These are phyloP conservation scores for Jatropha podagrica DNA, from an alignment of 441 rosid genomes.

Conservation along the genomic window DNA sequence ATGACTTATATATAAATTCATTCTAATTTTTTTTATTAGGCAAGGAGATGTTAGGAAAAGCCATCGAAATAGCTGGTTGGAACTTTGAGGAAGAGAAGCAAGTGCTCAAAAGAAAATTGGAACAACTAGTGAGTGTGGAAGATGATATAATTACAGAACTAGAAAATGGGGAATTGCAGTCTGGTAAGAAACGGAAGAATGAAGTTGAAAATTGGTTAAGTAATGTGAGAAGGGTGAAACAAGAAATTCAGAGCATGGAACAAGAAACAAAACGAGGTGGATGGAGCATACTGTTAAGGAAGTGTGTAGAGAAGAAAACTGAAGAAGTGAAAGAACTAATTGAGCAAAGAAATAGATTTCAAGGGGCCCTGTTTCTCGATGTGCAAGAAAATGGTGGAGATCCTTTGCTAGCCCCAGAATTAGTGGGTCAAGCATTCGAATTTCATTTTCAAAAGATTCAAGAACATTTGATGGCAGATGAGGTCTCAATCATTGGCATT, in stretches of 20 bases:
- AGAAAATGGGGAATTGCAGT: not conserved
- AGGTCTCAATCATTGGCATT: conserved; percentile 15
- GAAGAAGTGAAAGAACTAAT: not conserved
- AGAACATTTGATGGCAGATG: conserved; percentile 5
- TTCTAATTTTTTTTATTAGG: not conserved
- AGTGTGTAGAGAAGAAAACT: not conserved
- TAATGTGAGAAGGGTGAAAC: conserved; percentile 1
- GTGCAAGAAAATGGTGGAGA: not conserved
- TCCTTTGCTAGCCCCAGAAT: not conserved
- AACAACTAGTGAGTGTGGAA: not conserved
- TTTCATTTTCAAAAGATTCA: not conserved
- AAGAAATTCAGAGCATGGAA: too few species aligned
- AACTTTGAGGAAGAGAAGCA: conserved; percentile 1
- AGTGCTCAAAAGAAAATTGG: not conserved
- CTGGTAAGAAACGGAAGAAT: not conserved
- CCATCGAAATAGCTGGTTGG: not conserved
- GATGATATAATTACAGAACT: not conserved
- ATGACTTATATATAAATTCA: not conserved
- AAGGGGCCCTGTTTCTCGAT: not conserved
- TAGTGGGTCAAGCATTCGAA: conserved; percentile 11
- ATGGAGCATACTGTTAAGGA: not conserved
- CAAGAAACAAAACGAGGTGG: not conserved
- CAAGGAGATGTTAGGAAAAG: not conserved
- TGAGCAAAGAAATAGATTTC: not conserved
- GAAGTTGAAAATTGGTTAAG: conserved; percentile 6